Conservation (phyloP, 805 yeast genomes). For the Zygotorulaspora chibaensis region DNA sequence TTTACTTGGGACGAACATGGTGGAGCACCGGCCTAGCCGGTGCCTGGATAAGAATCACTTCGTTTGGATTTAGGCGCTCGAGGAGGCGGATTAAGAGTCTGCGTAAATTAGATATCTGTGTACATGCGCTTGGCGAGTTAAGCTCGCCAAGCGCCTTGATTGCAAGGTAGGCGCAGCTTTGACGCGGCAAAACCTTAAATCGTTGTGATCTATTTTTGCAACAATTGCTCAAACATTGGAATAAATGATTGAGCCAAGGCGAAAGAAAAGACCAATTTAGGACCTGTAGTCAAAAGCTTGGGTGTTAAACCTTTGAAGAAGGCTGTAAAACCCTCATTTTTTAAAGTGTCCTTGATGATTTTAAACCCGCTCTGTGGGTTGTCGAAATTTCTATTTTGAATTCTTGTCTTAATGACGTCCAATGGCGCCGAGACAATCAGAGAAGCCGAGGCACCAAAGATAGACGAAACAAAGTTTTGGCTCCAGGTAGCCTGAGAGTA, state of each 20-base stretch:
- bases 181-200: not conserved
- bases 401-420: conserved; percentile 97
- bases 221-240: conserved; percentile 84
- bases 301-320: conserved; percentile 98
- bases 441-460: conserved; percentile 95
- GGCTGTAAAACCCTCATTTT: conserved; percentile 82
- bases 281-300: conserved; percentile 94
- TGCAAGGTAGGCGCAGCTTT: too few relatives aligned
- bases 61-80: too few relatives aligned
- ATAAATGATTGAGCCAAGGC: conserved; percentile 96
- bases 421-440: conserved; percentile 95
- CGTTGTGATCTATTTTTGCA: conserved; percentile 34
- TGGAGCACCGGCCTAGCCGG: too few relatives aligned
- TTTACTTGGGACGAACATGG: too few relatives aligned
- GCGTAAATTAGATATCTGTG: too few relatives aligned
- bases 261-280: conserved; percentile 95
- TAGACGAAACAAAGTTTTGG: conserved; percentile 92
- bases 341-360: conserved; percentile 87
- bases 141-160: too few relatives aligned
- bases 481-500: conserved; percentile 90
- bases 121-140: too few relatives aligned
- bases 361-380: conserved; percentile 92
- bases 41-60: too few relatives aligned
- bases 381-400: conserved; percentile 93
- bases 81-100: too few relatives aligned